phyloP scores from a whole-genome alignment of 352 stramenopile genomes.

The Phytophthora palmivora region DNA sequence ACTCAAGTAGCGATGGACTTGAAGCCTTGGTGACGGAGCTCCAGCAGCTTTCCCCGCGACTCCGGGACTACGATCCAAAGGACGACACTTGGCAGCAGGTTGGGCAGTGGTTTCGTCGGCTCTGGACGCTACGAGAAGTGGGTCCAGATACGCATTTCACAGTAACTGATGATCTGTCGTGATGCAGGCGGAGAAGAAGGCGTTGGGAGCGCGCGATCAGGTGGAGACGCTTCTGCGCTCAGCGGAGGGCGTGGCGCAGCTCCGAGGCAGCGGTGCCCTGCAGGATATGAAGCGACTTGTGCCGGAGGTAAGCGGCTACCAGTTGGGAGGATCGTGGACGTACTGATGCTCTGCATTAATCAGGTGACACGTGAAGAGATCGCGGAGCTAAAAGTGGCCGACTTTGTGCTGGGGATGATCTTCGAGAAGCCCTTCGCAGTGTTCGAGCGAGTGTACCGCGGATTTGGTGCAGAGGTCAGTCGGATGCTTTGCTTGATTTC shows the following conservation, averaged over 20 bases:
- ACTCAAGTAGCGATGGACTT: conserved; percentile 49
- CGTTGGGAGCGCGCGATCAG: conserved; percentile 54
- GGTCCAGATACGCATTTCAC: not conserved
- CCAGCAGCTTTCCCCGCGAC: conserved; percentile 55
- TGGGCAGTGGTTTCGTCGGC: not conserved
- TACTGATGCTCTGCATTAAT: not conserved
- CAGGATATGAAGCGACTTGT: conserved; percentile 74
- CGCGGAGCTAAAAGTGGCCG: conserved; percentile 71
- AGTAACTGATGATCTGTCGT: conserved; percentile 3
- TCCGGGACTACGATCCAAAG: conserved; percentile 66
- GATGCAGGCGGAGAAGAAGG: conserved; percentile 57
- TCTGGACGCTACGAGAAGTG: not conserved
- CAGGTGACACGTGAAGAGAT: conserved; percentile 76
- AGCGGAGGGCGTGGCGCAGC: conserved; percentile 61
- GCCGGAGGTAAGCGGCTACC: conserved; percentile 45
- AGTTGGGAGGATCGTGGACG: conserved; percentile 1
- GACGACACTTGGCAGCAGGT: conserved; percentile 72
- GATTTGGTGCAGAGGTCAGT: conserved; percentile 68
- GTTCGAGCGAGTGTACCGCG: conserved; percentile 72
- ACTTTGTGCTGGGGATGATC: conserved; percentile 85
- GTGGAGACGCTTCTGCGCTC: conserved; percentile 60
- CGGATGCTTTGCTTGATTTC: not conserved
- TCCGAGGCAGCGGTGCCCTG: conserved; percentile 57
- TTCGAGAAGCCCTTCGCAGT: conserved; percentile 74
- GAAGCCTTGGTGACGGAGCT: conserved; percentile 53